These are phyloP conservation scores for Drechslera avenae DNA, from an alignment of 2,329 filamentous ascomycete genomes.

Conservation along the genomic window DNA sequence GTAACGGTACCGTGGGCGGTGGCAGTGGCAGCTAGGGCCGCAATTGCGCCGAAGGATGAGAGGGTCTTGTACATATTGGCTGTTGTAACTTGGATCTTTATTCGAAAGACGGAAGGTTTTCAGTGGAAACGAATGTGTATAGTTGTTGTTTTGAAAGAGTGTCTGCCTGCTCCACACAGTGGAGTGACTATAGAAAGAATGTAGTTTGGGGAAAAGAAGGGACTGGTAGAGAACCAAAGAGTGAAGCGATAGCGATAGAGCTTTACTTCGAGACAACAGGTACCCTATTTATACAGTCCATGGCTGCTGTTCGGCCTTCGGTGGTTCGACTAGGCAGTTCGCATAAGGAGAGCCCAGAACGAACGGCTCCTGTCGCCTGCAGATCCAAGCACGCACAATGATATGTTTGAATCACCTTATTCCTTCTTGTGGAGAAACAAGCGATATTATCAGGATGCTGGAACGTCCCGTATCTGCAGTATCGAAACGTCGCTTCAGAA, in stretches of 20 bases:
- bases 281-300: conserved; percentile 31
- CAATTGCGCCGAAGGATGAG: conserved; percentile 34
- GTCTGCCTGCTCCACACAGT: conserved; percentile 43
- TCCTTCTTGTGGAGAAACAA: conserved; percentile 22
- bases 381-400: conserved; percentile 16
- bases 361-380: conserved; percentile 23
- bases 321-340: not conserved
- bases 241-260: conserved; percentile 35
- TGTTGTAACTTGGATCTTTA: conserved; percentile 4
- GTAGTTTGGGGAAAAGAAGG: conserved; percentile 36
- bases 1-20: conserved; percentile 55
- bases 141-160: conserved; percentile 32
- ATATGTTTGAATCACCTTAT: conserved; percentile 16
- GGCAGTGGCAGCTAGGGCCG: conserved; percentile 48
- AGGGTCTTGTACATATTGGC: conserved; percentile 39
- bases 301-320: not conserved
- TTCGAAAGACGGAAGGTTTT: conserved; percentile 21
- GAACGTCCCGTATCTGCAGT: conserved; percentile 22
- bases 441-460: conserved; percentile 33
- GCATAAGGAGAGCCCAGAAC: conserved; percentile 15
- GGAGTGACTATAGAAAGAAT: conserved; percentile 34
- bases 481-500: conserved; percentile 15
- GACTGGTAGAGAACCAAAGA: conserved; percentile 32
- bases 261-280: conserved; percentile 10
- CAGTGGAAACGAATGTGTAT: conserved; percentile 28